These are phyloP conservation scores for Eucalyptus urophylla DNA, from an alignment of 345 rosid species.

Conservation along the genomic window DNA sequence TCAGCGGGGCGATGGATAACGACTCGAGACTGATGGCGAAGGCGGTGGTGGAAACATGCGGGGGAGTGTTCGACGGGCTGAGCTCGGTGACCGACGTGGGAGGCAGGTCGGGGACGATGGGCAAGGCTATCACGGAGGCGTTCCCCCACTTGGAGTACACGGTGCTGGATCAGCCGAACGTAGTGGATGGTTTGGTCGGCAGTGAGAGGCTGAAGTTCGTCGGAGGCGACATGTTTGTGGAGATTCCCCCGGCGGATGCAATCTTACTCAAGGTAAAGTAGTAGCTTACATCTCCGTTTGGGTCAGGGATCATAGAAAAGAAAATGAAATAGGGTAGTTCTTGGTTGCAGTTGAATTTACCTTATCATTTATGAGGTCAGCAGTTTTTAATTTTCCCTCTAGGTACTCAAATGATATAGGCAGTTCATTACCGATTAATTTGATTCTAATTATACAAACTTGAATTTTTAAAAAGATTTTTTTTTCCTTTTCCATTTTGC, in stretches of 20 bases:
- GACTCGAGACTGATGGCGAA: slow-evolving; percentile 1
- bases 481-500: too few species aligned
- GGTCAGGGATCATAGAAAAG: neutral
- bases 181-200: slow-evolving; percentile 1
- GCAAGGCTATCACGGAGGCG: neutral
- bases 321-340: too few species aligned
- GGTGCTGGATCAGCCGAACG: slow-evolving; percentile 1
- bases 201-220: slow-evolving; percentile 4
- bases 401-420: too few species aligned
- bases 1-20: slow-evolving; percentile 11
- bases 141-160: slow-evolving; percentile 10
- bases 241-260: slow-evolving; percentile 15
- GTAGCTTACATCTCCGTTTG: neutral
- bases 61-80: slow-evolving; percentile 7
- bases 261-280: slow-evolving; percentile 7
- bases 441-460: too few species aligned
- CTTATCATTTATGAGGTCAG: too few species aligned
- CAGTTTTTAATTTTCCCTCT: too few species aligned
- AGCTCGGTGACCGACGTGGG: slow-evolving; percentile 16
- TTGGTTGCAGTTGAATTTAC: too few species aligned
- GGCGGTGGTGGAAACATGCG: neutral
- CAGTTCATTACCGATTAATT: too few species aligned
- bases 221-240: slow-evolving; percentile 20
- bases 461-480: too few species aligned
- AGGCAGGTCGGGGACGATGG: slow-evolving; percentile 13